Percentiles rank a stretch among this genome's conserved stretches.
These are phyloP conservation scores for Cornus controversa DNA, from an alignment of 148 eudicot species.

Conservation along the genomic window DNA sequence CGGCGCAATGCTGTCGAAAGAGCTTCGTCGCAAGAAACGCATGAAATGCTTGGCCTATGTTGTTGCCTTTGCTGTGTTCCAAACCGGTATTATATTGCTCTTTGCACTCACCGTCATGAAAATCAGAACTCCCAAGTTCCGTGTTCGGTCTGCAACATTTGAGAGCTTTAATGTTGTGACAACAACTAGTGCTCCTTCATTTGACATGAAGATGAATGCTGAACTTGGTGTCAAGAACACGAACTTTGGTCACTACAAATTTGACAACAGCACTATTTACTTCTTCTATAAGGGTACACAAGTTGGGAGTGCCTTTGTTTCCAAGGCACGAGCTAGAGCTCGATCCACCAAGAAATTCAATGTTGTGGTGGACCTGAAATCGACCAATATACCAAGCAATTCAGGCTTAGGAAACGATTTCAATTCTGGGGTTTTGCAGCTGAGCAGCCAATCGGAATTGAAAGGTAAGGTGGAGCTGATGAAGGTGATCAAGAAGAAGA, in stretches of 20 bases:
- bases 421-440: constrained; percentile 15
- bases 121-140: constrained; percentile 15
- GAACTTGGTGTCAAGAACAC: constrained; percentile 21
- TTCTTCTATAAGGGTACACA: not conserved
- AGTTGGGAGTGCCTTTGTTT: constrained; percentile 7
- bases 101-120: constrained; percentile 10
- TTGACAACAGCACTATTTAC: not conserved
- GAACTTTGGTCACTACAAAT: constrained; percentile 9
- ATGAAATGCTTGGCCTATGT: not conserved
- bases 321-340: not conserved
- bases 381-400: not conserved
- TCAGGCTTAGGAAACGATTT: not conserved
- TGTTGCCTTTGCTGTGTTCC: constrained; percentile 7
- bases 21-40: not conserved
- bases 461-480: constrained; percentile 20
- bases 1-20: not conserved
- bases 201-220: constrained; percentile 14
- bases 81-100: constrained; percentile 7
- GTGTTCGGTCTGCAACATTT: not conserved
- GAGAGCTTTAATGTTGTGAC: not conserved
- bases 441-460: constrained; percentile 7
- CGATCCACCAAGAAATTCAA: constrained; percentile 21
- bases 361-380: constrained; percentile 5
- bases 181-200: constrained; percentile 1
- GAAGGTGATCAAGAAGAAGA: constrained; percentile 18